Conservation (phyloP, 768 basidiomycete species). For the Trichaptum fuscoviolaceum region DNA sequence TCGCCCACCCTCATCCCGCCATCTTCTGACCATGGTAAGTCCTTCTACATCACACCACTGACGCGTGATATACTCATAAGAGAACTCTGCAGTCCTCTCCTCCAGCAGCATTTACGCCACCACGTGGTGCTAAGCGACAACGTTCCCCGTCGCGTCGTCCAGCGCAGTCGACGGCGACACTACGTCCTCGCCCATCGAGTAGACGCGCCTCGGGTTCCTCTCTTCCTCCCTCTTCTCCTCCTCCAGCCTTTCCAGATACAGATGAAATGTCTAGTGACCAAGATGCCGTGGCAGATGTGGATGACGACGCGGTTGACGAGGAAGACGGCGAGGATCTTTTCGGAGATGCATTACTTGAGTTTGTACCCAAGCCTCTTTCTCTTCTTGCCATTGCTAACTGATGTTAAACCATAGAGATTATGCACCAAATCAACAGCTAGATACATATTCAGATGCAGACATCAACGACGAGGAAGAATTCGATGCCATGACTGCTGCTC, state of each 20-base stretch:
- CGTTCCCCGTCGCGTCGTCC: constrained; percentile 50
- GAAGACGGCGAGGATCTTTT: constrained; percentile 95
- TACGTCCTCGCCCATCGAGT: constrained; percentile 33
- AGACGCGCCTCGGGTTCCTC: constrained; percentile 65
- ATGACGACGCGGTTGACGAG: constrained; percentile 59
- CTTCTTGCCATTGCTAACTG: constrained; percentile 6
- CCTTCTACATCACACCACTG: not conserved
- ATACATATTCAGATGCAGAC: constrained; percentile 82
- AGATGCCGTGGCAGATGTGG: constrained; percentile 58
- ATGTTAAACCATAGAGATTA: constrained; percentile 60
- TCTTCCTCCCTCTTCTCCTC: constrained; percentile 82
- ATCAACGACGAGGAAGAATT: constrained; percentile 78
- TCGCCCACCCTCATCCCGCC: not conserved
- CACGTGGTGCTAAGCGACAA: constrained; percentile 55
- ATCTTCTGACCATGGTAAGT: not conserved
- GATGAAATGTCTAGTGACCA: constrained; percentile 75
- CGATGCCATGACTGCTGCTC: constrained; percentile 60
- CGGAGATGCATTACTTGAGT: constrained; percentile 73
- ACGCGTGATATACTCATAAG: not conserved
- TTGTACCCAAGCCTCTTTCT: constrained; percentile 22
- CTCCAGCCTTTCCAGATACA: constrained; percentile 79
- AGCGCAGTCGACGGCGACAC: constrained; percentile 44
- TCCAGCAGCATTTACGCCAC: constrained; percentile 23
- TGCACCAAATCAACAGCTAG: constrained; percentile 72
- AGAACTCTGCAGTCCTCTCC: constrained; percentile 6